Evolutionary conservation across 768 basidiomycete species (phyloP).

Genomic region (Suillus subluteus): DNA sequence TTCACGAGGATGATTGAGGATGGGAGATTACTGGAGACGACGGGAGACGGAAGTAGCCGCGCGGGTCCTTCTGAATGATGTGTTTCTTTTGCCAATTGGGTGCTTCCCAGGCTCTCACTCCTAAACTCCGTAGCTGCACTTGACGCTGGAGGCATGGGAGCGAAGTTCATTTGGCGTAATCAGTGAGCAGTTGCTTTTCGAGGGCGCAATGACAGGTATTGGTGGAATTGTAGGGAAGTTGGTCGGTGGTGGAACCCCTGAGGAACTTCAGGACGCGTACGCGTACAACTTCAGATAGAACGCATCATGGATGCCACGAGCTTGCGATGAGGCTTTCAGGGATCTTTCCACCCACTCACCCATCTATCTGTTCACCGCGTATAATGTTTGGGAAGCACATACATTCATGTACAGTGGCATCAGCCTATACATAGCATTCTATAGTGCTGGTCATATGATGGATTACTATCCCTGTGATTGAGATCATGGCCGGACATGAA

Average conservation of each 20-base stretch:
- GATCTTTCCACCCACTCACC: constrained; percentile 6
- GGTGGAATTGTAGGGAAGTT: constrained; percentile 40
- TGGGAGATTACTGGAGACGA: constrained; percentile 50
- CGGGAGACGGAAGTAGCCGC: constrained; percentile 55
- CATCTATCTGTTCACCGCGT: not conserved
- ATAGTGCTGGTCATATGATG: not conserved
- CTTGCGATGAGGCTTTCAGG: constrained; percentile 11
- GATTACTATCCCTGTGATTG: not conserved
- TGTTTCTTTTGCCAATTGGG: constrained; percentile 28
- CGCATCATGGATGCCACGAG: constrained; percentile 47
- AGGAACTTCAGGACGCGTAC: constrained; percentile 60
- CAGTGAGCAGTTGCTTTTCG: constrained; percentile 74
- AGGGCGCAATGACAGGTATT: constrained; percentile 60
- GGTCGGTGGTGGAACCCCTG: constrained; percentile 60
- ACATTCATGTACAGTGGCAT: constrained; percentile 8
- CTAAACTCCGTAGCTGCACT: constrained; percentile 54
- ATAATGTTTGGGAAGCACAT: not conserved
- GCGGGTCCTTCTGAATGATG: constrained; percentile 65
- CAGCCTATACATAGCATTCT: not conserved
- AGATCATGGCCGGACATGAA: constrained; percentile 3
- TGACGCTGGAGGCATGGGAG: constrained; percentile 67
- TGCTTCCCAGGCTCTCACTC: constrained; percentile 11
- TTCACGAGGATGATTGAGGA: constrained; percentile 64
- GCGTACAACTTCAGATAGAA: constrained; percentile 69
- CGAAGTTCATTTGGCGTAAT: constrained; percentile 64